phyloP scores from a whole-genome alignment of 441 rosid genomes.

The Cnidoscolus chayamansa region DNA sequence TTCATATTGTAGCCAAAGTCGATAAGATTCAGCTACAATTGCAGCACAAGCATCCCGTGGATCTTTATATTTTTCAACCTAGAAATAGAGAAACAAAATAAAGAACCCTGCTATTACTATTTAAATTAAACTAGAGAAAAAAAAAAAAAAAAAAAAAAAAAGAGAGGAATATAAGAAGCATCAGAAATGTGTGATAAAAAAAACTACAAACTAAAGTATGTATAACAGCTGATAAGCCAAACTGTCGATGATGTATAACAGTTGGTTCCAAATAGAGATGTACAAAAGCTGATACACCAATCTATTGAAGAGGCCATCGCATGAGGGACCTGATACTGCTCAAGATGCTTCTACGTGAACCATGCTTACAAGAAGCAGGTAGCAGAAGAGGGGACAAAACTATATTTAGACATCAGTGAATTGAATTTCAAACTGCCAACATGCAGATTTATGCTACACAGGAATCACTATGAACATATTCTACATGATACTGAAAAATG shows the following conservation, averaged over 20 bases:
- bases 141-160: neutral
- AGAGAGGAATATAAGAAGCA: neutral
- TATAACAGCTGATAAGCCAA: neutral
- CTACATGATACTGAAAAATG: neutral
- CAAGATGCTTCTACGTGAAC: neutral
- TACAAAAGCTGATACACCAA: neutral
- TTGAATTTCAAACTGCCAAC: neutral
- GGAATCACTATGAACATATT: neutral
- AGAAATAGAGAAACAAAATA: constrained; percentile 22
- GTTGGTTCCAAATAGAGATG: neutral
- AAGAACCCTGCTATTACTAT: neutral
- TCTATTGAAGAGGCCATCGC: neutral
- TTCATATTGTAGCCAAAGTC: constrained; percentile 98
- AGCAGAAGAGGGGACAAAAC: neutral
- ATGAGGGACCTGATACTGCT: neutral
- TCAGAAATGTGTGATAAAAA: neutral
- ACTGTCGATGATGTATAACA: neutral
- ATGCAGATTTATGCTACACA: neutral
- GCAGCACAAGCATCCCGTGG: constrained; percentile 99
- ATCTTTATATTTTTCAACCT: constrained; percentile 94
- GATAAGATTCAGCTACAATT: constrained; percentile 97
- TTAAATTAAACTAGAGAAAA: neutral
- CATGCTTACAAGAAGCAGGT: neutral
- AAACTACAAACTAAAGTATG: neutral
- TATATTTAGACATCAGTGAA: neutral